These are phyloP conservation scores for Chaetothyriales sp. DNA, from an alignment of 2,329 filamentous ascomycete species.

Conservation along the genomic window DNA sequence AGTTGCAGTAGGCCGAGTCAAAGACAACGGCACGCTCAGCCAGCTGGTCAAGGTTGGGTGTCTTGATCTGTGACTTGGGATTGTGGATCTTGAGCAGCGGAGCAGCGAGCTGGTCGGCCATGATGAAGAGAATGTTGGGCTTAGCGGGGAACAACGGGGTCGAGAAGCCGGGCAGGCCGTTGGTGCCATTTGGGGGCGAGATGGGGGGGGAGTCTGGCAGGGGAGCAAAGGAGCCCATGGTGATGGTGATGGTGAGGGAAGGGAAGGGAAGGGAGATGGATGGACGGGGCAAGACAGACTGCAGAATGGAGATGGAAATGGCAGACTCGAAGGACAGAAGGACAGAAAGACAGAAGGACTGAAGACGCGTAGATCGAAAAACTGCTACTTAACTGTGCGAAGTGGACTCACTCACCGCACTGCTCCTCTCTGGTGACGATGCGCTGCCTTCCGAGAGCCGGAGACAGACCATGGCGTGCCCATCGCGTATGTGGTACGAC, in stretches of 20 bases:
- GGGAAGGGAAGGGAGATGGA: background rate
- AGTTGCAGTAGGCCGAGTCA: slow-evolving; percentile 86
- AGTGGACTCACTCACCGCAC: background rate
- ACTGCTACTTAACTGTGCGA: background rate
- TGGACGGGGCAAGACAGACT: slow-evolving; percentile 1
- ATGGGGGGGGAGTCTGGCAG: slow-evolving; percentile 13
- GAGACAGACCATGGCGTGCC: background rate
- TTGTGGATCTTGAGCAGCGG: slow-evolving; percentile 89
- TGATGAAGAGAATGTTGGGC: slow-evolving; percentile 81
- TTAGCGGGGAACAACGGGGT: slow-evolving; percentile 22
- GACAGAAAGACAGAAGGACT: background rate
- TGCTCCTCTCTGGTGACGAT: background rate
- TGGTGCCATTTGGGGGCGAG: slow-evolving; percentile 16
- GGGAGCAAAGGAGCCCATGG: slow-evolving; percentile 13
- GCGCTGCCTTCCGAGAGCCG: background rate
- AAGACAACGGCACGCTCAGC: slow-evolving; percentile 75
- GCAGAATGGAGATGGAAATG: background rate
- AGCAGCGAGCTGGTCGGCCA: slow-evolving; percentile 89
- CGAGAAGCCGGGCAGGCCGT: slow-evolving; percentile 14
- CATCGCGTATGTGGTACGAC: background rate
- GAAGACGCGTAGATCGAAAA: background rate
- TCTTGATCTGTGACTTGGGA: slow-evolving; percentile 74
- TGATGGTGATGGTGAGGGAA: background rate
- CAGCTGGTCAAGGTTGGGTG: slow-evolving; percentile 72
- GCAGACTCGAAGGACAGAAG: background rate